phyloP scores from a whole-genome alignment of 495 filamentous ascomycete species.

The Aspergillus steynii region DNA sequence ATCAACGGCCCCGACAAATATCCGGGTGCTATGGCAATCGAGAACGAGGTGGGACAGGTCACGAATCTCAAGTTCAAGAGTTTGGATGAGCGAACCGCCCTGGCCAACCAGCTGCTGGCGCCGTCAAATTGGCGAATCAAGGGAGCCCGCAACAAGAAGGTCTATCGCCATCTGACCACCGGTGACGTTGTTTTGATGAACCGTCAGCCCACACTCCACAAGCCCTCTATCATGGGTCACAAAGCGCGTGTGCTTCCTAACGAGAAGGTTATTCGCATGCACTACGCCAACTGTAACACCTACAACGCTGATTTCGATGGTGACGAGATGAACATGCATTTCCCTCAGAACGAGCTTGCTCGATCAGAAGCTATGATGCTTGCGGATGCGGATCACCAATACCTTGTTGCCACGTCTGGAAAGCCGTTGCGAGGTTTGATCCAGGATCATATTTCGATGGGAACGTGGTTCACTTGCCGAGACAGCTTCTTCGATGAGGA shows the following conservation, averaged over 20 bases:
- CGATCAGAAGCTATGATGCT: slow-evolving; percentile 87
- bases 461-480: slow-evolving; percentile 83
- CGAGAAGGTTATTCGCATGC: slow-evolving; percentile 98
- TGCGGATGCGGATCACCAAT: slow-evolving; percentile 96
- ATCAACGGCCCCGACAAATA: slow-evolving; percentile 92
- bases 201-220: slow-evolving; percentile 98
- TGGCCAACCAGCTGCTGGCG: slow-evolving; percentile 92
- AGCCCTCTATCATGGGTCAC: slow-evolving; percentile 99
- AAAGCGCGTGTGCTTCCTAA: slow-evolving; percentile 87
- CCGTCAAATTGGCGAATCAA: slow-evolving; percentile 74
- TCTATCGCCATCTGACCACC: slow-evolving; percentile 92
- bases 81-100: slow-evolving; percentile 75
- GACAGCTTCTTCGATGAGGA: slow-evolving; percentile 90
- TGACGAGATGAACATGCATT: slow-evolving; percentile 99
- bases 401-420: slow-evolving; percentile 89
- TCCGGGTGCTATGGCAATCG: slow-evolving; percentile 90
- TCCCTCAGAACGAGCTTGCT: slow-evolving; percentile 95
- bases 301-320: slow-evolving; percentile 99
- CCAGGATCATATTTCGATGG: slow-evolving; percentile 97
- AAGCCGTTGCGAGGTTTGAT: slow-evolving; percentile 96
- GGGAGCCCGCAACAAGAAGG: slow-evolving; percentile 88
- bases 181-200: slow-evolving; percentile 99
- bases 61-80: slow-evolving; percentile 85
- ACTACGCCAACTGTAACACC: slow-evolving; percentile 99
- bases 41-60: slow-evolving; percentile 92